A percentile compares a stretch with the other conserved stretches of the same genome.
Evolutionary conservation across 192 early-diverging fungal species (phyloP).

Genomic region (Rhizoclosmatium sp.): DNA sequence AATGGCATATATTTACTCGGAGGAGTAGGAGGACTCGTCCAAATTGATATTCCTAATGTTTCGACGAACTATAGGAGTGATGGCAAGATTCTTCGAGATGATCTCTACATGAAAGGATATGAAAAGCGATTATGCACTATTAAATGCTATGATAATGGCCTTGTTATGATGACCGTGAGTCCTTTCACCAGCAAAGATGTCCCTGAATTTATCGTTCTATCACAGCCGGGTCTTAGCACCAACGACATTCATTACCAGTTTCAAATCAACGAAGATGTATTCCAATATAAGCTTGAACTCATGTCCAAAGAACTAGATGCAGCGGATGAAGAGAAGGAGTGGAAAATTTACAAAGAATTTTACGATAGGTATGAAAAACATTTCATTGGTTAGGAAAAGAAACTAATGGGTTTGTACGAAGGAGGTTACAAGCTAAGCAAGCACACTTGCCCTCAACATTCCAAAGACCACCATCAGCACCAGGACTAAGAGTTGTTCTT

Average conservation of each 20-base stretch:
- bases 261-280: conserved; percentile 42
- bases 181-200: neutral
- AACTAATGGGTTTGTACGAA: neutral
- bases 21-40: conserved; percentile 20
- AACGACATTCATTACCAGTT: conserved; percentile 32
- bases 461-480: conserved; percentile 14
- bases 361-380: conserved; percentile 34
- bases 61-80: neutral
- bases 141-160: conserved; percentile 44
- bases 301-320: conserved; percentile 27
- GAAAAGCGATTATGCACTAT: conserved; percentile 55
- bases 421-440: conserved; percentile 3
- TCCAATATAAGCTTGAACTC: conserved; percentile 44
- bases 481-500: conserved; percentile 22
- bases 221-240: conserved; percentile 28
- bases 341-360: conserved; percentile 44
- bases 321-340: conserved; percentile 43
- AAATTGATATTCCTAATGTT: neutral
- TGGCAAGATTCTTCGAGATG: neutral
- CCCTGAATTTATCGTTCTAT: neutral
- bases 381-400: neutral
- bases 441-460: conserved; percentile 31
- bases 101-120: conserved; percentile 35
- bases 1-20: conserved; percentile 43
- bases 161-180: conserved; percentile 49